Evolutionary conservation across 768 basidiomycete species (phyloP).

Genomic region (Lactarius tabidus): DNA sequence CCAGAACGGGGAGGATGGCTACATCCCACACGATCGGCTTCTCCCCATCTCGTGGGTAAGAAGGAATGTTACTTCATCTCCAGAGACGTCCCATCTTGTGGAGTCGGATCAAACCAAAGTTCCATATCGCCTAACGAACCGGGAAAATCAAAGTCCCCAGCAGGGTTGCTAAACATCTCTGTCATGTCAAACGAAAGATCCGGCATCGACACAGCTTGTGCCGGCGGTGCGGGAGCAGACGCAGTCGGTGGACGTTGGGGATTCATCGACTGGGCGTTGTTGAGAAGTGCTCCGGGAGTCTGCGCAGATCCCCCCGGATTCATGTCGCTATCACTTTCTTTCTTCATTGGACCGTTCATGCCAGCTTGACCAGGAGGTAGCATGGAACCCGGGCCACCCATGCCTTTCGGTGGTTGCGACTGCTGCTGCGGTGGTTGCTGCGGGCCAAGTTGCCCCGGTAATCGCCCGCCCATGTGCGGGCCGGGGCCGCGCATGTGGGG

Average conservation of each 20-base stretch:
- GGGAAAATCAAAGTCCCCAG: constrained; percentile 17
- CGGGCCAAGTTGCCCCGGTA: constrained; percentile 13
- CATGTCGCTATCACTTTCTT: constrained; percentile 21
- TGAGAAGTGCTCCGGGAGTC: constrained; percentile 21
- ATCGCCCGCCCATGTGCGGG: constrained; percentile 3
- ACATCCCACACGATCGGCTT: neutral
- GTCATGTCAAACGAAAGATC: constrained; percentile 17
- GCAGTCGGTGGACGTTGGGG: constrained; percentile 22
- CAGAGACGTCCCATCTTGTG: constrained; percentile 2
- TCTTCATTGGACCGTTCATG: constrained; percentile 23
- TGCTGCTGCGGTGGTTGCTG: constrained; percentile 11
- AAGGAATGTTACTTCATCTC: constrained; percentile 9
- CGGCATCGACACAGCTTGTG: neutral
- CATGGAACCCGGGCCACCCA: constrained; percentile 26
- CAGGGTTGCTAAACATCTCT: constrained; percentile 8
- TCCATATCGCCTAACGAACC: constrained; percentile 4
- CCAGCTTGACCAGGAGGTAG: constrained; percentile 27
- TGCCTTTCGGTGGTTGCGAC: constrained; percentile 17
- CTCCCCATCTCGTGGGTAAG: neutral
- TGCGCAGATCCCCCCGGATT: constrained; percentile 16
- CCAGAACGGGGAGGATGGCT: neutral
- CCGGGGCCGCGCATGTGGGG: constrained; percentile 11
- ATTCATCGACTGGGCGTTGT: constrained; percentile 5
- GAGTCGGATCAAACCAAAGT: constrained; percentile 14
- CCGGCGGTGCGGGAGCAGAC: constrained; percentile 1